A percentile compares a stretch with the other conserved stretches of the same genome.
Evolutionary conservation across 2,329 filamentous ascomycete species (phyloP).

Genomic region (Fusarium cicatricum): DNA sequence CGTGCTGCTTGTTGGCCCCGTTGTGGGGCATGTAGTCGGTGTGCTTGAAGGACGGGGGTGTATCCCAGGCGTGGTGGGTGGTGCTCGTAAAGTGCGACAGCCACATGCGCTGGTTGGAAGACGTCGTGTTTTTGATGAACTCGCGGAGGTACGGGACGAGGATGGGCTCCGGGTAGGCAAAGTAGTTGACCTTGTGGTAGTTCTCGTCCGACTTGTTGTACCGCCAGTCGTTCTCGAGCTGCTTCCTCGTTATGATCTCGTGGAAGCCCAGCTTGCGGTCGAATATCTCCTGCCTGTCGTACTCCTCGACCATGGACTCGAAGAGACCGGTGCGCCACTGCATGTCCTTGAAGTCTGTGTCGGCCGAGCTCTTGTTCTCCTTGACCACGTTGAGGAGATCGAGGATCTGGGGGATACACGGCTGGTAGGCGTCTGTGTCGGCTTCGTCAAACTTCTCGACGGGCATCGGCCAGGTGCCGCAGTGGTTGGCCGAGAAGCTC

Average conservation of each 20-base stretch:
- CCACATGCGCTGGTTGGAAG: conserved; percentile 48
- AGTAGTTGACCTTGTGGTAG: conserved; percentile 45
- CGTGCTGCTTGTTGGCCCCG: conserved; percentile 38
- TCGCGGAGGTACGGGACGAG: conserved; percentile 46
- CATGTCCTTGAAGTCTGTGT: conserved; percentile 39
- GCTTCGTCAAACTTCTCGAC: conserved; percentile 55
- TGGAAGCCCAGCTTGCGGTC: conserved; percentile 46
- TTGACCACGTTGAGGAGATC: conserved; percentile 46
- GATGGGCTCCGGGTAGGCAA: conserved; percentile 45
- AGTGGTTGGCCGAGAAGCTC: conserved; percentile 53
- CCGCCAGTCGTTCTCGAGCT: conserved; percentile 38
- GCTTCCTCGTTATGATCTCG: conserved; percentile 43
- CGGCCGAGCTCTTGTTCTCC: conserved; percentile 18
- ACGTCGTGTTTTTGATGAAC: conserved; percentile 44
- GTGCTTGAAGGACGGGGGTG: conserved; percentile 33
- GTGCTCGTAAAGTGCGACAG: conserved; percentile 50
- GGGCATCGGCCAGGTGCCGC: conserved; percentile 53
- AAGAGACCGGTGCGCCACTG: conserved; percentile 47
- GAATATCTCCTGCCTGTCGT: conserved; percentile 48
- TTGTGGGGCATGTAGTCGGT: conserved; percentile 35
- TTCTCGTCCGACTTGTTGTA: conserved; percentile 37
- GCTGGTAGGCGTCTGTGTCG: conserved; percentile 53
- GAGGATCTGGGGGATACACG: conserved; percentile 53
- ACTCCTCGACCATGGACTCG: conserved; percentile 47
- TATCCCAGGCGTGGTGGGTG: conserved; percentile 46